Conservation (phyloP, 2,329 filamentous ascomycete genomes). For the Coniochaeta ligniaria region DNA sequence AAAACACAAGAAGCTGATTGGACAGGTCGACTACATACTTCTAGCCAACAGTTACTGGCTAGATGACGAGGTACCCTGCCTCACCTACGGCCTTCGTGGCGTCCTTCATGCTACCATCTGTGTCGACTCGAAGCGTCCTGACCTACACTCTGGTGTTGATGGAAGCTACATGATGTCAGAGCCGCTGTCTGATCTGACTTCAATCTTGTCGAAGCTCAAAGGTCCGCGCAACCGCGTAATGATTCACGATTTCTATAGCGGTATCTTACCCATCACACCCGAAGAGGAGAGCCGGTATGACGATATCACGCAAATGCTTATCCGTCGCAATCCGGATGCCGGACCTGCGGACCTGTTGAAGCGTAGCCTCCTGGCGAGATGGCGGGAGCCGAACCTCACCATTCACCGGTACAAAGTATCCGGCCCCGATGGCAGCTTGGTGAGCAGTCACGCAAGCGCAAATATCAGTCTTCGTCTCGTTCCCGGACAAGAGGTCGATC, state of each 20-base stretch:
- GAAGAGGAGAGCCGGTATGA: conserved; percentile 77
- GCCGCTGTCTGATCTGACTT: conserved; percentile 82
- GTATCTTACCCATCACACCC: conserved; percentile 65
- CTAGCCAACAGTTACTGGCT: conserved; percentile 98
- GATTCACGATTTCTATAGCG: conserved; percentile 84
- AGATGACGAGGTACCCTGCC: conserved; percentile 87
- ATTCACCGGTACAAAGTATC: conserved; percentile 91
- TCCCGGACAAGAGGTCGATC: conserved; percentile 80
- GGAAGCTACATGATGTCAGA: conserved; percentile 87
- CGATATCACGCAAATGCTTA: conserved; percentile 72
- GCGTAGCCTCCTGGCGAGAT: conserved; percentile 80
- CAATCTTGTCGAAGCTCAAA: conserved; percentile 75
- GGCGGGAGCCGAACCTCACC: conserved; percentile 91
- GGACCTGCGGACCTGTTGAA: conserved; percentile 64
- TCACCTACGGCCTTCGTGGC: conserved; percentile 89
- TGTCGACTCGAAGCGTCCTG: conserved; percentile 77
- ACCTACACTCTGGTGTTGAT: conserved; percentile 95
- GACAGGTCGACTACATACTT: conserved; percentile 87
- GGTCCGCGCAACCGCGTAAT: conserved; percentile 73
- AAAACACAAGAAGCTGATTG: conserved; percentile 76
- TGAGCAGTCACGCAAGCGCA: conserved; percentile 82
- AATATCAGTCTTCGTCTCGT: conserved; percentile 87
- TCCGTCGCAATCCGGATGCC: conserved; percentile 59
- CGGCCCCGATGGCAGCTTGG: conserved; percentile 84
- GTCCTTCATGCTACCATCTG: conserved; percentile 90